These are phyloP conservation scores for Olyra latifolia DNA, from an alignment of 176 grass and related monocot genomes.

Conservation along the genomic window DNA sequence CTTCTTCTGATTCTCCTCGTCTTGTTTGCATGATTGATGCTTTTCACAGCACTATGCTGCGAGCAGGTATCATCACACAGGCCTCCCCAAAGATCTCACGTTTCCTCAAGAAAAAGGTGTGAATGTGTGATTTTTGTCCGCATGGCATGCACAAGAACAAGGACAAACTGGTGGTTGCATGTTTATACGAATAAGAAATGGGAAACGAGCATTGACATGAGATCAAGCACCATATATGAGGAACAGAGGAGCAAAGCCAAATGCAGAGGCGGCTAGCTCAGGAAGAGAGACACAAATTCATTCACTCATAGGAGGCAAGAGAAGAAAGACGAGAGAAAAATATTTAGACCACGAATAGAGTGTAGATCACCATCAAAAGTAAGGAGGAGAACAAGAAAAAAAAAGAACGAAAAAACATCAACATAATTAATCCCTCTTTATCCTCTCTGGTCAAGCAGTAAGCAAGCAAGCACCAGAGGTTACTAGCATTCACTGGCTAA, in stretches of 20 bases:
- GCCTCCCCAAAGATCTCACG: not conserved
- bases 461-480: not conserved
- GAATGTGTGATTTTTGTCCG: not conserved
- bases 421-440: not conserved
- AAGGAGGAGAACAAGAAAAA: too few relatives aligned
- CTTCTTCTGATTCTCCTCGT: not conserved
- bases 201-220: not conserved
- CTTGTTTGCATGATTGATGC: conserved; percentile 7
- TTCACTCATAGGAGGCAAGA: not conserved
- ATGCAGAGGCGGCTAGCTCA: not conserved
- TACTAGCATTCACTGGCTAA: conserved; percentile 15
- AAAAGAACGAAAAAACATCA: conserved; percentile 17
- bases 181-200: not conserved
- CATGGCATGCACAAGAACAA: conserved; percentile 5
- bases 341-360: conserved; percentile 11
- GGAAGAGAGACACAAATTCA: conserved; percentile 30
- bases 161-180: not conserved
- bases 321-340: not conserved
- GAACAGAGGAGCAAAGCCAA: not conserved
- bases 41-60: not conserved
- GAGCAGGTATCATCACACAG: not conserved
- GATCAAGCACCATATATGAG: not conserved
- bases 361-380: not conserved
- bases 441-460: conserved; percentile 15
- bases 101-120: not conserved